Evolutionary conservation across 2,329 filamentous ascomycete species (phyloP).

Genomic region (Apiospora rasikravindrae): DNA sequence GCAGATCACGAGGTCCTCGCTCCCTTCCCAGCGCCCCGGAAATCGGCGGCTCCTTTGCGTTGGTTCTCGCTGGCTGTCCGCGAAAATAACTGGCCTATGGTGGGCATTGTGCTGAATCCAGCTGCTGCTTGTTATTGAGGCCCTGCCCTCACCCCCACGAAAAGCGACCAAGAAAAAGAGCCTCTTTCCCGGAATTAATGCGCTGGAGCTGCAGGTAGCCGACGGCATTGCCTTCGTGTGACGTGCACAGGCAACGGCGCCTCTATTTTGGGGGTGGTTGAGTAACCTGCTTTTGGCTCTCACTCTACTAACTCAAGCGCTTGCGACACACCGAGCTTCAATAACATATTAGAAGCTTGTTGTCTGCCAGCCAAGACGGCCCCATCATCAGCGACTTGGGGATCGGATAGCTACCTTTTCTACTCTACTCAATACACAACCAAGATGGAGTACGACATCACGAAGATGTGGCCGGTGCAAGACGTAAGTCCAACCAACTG

Average conservation of each 20-base stretch:
- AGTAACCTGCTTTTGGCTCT: neutral
- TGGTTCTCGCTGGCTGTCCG: neutral
- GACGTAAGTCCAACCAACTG: conserved; percentile 44
- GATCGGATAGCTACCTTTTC: neutral
- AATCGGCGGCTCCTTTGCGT: neutral
- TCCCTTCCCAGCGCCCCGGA: conserved; percentile 1
- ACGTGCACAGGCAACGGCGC: neutral
- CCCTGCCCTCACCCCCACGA: neutral
- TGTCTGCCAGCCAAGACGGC: neutral
- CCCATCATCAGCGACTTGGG: neutral
- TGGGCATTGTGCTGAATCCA: neutral
- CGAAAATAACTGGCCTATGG: neutral
- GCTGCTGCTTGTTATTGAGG: neutral
- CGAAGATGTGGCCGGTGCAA: conserved; percentile 55
- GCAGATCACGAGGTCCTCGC: conserved; percentile 1
- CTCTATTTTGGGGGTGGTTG: conserved; percentile 3
- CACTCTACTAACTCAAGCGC: neutral
- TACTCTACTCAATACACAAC: neutral
- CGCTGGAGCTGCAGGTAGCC: conserved; percentile 30
- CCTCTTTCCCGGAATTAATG: neutral
- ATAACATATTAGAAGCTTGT: conserved; percentile 4
- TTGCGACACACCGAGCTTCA: neutral
- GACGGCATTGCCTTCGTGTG: conserved; percentile 26
- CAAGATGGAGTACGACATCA: conserved; percentile 49
- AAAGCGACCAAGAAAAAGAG: neutral